These are phyloP conservation scores for Trichoderma sp. DNA, from an alignment of 2,329 filamentous ascomycete species.

Conservation along the genomic window DNA sequence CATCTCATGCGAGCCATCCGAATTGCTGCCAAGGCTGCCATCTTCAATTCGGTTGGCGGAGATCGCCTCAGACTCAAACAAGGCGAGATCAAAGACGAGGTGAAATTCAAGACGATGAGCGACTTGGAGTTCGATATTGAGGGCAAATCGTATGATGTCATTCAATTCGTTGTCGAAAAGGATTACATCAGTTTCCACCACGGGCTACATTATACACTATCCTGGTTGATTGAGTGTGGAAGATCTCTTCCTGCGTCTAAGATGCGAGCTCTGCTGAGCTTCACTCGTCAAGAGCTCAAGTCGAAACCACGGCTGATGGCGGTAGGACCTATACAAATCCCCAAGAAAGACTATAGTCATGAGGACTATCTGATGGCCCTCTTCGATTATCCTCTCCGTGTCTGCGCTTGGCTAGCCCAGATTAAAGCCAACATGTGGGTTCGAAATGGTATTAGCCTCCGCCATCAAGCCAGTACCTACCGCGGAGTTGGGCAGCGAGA, in stretches of 20 bases:
- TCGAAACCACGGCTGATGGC: constrained; percentile 62
- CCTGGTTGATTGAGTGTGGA: constrained; percentile 91
- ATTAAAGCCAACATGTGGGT: constrained; percentile 99
- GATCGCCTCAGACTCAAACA: constrained; percentile 83
- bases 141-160: constrained; percentile 63
- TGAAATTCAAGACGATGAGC: constrained; percentile 75
- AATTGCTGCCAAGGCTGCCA: constrained; percentile 77
- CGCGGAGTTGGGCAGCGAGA: constrained; percentile 86
- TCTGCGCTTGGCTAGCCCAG: constrained; percentile 95
- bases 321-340: constrained; percentile 54
- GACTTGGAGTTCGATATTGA: constrained; percentile 78
- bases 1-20: constrained; percentile 72
- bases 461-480: constrained; percentile 94
- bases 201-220: constrained; percentile 91
- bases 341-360: constrained; percentile 58
- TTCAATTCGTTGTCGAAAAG: constrained; percentile 85
- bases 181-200: constrained; percentile 97
- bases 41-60: constrained; percentile 85
- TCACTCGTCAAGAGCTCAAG: constrained; percentile 70
- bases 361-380: constrained; percentile 84
- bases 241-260: constrained; percentile 70
- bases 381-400: constrained; percentile 90
- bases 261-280: constrained; percentile 68
- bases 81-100: constrained; percentile 83
- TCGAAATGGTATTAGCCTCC: constrained; percentile 90